Conservation (phyloP, 768 basidiomycete species). For the Pleurotus eryngii region DNA sequence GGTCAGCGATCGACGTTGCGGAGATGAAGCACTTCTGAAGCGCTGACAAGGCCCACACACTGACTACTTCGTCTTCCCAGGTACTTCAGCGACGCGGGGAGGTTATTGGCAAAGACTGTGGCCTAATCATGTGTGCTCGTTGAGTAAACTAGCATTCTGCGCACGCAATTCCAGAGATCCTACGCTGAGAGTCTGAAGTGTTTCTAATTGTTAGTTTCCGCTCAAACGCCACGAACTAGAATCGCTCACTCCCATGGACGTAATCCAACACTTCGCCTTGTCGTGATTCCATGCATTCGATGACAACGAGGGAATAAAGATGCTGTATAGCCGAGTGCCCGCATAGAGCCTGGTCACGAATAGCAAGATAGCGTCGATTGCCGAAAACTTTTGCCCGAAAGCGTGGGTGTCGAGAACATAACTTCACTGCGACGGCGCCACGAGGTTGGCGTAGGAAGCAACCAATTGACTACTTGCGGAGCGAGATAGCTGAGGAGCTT, state of each 20-base stretch:
- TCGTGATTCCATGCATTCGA: neutral
- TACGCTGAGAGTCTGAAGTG: neutral
- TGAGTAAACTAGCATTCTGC: too few species aligned
- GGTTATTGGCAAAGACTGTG: too few species aligned
- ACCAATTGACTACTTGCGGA: too few species aligned
- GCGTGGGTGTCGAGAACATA: neutral
- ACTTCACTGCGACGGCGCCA: too few species aligned
- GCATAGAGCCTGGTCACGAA: neutral
- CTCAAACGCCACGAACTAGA: neutral
- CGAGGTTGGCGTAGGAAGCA: too few species aligned
- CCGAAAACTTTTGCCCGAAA: too few species aligned
- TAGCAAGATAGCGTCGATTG: too few species aligned
- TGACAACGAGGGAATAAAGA: constrained; percentile 5
- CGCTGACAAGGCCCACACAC: neutral
- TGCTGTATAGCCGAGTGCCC: neutral
- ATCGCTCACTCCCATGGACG: neutral
- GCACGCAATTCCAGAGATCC: neutral
- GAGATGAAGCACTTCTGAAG: constrained; percentile 1
- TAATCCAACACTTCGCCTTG: neutral
- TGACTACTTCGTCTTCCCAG: too few species aligned
- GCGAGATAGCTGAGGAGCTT: too few species aligned
- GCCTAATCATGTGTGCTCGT: too few species aligned
- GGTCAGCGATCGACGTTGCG: constrained; percentile 4
- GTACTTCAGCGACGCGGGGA: too few species aligned
- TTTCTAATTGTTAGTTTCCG: neutral